phyloP scores from a whole-genome alignment of 2,329 filamentous ascomycete species.

The Talaromyces marneffei region DNA sequence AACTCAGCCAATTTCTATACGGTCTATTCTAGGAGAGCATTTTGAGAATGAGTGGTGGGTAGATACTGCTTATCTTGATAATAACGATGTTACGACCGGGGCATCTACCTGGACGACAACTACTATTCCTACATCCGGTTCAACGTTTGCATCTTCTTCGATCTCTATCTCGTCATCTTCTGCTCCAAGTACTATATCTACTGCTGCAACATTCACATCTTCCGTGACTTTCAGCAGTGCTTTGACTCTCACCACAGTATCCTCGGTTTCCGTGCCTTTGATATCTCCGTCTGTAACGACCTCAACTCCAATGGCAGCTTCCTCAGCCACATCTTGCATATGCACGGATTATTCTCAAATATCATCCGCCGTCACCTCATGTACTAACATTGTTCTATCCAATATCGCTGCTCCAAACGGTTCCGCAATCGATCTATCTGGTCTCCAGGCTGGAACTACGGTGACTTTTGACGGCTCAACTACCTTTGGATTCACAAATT shows the following conservation, averaged over 20 bases:
- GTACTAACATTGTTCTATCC: neutral
- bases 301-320: neutral
- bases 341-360: neutral
- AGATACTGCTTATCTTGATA: neutral
- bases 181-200: neutral
- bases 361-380: neutral
- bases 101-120: neutral
- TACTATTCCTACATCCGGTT: neutral
- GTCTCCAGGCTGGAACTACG: neutral
- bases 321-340: neutral
- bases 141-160: neutral
- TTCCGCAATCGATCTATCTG: neutral
- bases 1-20: neutral
- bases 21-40: neutral
- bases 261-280: neutral
- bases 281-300: neutral
- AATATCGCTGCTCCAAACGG: neutral
- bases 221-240: neutral
- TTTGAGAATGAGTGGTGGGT: constrained; percentile 1
- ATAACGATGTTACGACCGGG: neutral
- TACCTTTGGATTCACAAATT: constrained; percentile 2
- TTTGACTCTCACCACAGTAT: neutral
- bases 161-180: neutral
- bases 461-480: neutral
- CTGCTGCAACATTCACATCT: neutral